Evolutionary conservation across 2,329 filamentous ascomycete genomes (phyloP).

Genomic region (Hymenoscyphus fructigenus): DNA sequence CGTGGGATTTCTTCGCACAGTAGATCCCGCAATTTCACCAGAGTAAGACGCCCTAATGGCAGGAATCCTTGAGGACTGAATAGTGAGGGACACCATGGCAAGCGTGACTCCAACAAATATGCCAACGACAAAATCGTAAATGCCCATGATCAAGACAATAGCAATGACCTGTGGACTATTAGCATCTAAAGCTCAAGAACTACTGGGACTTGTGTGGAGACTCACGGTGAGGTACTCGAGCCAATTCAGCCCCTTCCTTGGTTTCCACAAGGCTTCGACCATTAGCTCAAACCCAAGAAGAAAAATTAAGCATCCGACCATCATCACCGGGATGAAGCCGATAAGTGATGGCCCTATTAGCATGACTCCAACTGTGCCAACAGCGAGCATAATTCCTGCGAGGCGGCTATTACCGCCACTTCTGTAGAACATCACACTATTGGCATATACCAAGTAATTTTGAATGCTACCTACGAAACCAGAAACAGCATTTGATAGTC

Average conservation of each 20-base stretch:
- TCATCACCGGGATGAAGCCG: slow-evolving; percentile 93
- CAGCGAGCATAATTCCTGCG: slow-evolving; percentile 81
- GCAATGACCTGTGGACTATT: slow-evolving; percentile 60
- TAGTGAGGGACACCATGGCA: slow-evolving; percentile 85
- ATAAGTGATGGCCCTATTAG: slow-evolving; percentile 83
- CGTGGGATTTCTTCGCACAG: slow-evolving; percentile 84
- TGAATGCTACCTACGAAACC: slow-evolving; percentile 85
- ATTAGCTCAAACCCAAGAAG: slow-evolving; percentile 90
- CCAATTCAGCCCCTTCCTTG: slow-evolving; percentile 81
- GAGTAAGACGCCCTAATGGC: slow-evolving; percentile 89
- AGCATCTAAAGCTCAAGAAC: not conserved
- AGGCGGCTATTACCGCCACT: slow-evolving; percentile 86
- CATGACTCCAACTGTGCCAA: slow-evolving; percentile 78
- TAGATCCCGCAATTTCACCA: slow-evolving; percentile 85
- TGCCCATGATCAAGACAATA: slow-evolving; percentile 93
- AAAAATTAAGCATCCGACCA: slow-evolving; percentile 94
- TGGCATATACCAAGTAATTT: slow-evolving; percentile 97
- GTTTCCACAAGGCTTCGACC: slow-evolving; percentile 82
- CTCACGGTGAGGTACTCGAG: slow-evolving; percentile 84
- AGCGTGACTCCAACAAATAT: slow-evolving; percentile 90
- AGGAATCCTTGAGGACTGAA: slow-evolving; percentile 86
- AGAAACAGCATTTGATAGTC: slow-evolving; percentile 88
- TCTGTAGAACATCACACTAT: slow-evolving; percentile 93
- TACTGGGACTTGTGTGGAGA: slow-evolving; percentile 13
- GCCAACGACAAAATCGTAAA: slow-evolving; percentile 93